Conservation (phyloP, 2,329 filamentous ascomycete genomes). For the Phyllosticta capitalensis region DNA sequence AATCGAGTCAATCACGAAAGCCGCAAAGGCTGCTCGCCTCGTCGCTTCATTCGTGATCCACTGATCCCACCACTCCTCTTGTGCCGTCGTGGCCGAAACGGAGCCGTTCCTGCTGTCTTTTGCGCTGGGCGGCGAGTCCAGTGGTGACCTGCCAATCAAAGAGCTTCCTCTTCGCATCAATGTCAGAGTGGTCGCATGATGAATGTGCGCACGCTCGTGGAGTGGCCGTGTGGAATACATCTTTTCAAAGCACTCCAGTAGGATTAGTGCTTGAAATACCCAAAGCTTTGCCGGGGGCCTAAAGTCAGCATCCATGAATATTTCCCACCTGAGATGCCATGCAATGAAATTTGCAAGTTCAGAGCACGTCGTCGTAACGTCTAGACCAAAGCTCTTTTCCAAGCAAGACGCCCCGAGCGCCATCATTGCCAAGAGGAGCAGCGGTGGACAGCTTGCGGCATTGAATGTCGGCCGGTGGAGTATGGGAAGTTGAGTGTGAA, state of each 20-base stretch:
- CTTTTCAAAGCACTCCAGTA: constrained; percentile 93
- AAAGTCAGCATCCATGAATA: constrained; percentile 87
- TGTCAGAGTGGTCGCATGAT: constrained; percentile 90
- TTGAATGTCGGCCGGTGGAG: constrained; percentile 90
- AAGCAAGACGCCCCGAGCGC: constrained; percentile 84
- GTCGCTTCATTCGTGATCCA: constrained; percentile 96
- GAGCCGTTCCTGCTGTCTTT: constrained; percentile 49
- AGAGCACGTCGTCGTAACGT: constrained; percentile 65
- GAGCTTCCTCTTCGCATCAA: constrained; percentile 91
- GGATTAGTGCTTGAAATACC: constrained; percentile 84
- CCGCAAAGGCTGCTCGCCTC: constrained; percentile 78
- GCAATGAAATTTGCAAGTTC: constrained; percentile 83
- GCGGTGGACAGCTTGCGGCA: constrained; percentile 73
- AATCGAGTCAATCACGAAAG: constrained; percentile 90
- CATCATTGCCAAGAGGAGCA: constrained; percentile 81
- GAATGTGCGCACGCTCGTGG: constrained; percentile 91
- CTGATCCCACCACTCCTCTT: constrained; percentile 87
- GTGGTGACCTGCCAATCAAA: constrained; percentile 72
- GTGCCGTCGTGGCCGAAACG: constrained; percentile 45
- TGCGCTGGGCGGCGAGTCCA: constrained; percentile 72
- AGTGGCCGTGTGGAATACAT: constrained; percentile 89
- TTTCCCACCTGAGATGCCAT: constrained; percentile 90
- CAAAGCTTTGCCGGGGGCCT: constrained; percentile 87
- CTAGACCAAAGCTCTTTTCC: constrained; percentile 68
- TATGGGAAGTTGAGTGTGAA: constrained; percentile 89